A percentile compares a stretch with the other conserved stretches of the same genome.
Evolutionary conservation across 75 land plant genomes (phyloP).

Genomic region (Selaginella tamariscina): DNA sequence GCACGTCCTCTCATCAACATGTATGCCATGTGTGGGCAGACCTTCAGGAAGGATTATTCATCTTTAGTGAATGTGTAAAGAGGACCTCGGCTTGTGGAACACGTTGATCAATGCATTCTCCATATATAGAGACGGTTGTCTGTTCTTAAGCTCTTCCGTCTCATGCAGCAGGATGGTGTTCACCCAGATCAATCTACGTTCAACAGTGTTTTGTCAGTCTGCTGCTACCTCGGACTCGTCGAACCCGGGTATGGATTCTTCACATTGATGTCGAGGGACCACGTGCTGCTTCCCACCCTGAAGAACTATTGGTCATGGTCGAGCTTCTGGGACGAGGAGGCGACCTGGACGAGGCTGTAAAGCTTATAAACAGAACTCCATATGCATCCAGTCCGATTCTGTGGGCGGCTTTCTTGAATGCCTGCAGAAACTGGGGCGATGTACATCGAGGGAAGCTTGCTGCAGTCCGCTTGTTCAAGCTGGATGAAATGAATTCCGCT

Average conservation of each 20-base stretch:
- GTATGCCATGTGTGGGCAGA: slow-evolving; percentile 1
- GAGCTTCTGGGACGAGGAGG: background rate
- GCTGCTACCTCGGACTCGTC: background rate
- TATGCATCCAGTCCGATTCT: background rate
- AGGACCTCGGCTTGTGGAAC: background rate
- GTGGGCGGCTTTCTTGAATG: background rate
- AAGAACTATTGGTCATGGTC: background rate
- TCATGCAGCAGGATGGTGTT: background rate
- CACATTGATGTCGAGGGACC: background rate
- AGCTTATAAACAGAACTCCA: background rate
- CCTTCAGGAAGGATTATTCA: background rate
- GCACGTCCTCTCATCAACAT: background rate
- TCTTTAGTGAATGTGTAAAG: background rate
- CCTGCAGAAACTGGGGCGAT: background rate
- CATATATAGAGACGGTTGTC: background rate
- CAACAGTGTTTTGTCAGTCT: background rate
- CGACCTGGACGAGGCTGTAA: background rate
- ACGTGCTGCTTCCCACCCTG: background rate
- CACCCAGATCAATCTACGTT: background rate
- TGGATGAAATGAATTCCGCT: background rate
- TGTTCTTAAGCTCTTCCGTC: background rate
- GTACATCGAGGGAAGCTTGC: background rate
- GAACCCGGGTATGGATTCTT: background rate
- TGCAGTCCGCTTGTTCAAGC: background rate
- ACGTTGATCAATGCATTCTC: background rate